Percentiles rank a stretch among this genome's conserved stretches.
phyloP scores from a whole-genome alignment of 176 grass and related monocot species.

The Miscanthus lutarioriparius region DNA sequence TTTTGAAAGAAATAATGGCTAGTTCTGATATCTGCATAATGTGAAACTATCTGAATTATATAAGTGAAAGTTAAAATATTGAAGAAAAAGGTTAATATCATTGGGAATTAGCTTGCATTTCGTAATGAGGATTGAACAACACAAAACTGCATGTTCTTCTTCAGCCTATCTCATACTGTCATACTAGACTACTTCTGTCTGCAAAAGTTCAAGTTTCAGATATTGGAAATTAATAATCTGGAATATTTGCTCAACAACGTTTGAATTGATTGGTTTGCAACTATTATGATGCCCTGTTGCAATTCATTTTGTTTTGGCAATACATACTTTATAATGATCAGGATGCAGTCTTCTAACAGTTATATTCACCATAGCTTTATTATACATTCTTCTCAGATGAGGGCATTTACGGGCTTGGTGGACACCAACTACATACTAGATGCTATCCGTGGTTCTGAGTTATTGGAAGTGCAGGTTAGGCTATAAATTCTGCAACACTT shows the following conservation, averaged over 20 bases:
- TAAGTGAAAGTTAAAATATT: background rate
- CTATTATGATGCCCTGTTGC: background rate
- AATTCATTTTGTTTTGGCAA: conserved; percentile 2
- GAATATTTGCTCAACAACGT: background rate
- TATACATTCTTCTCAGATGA: conserved; percentile 31
- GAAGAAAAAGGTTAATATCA: background rate
- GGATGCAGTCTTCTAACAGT: background rate
- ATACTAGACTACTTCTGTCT: background rate
- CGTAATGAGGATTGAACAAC: background rate
- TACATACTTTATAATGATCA: background rate
- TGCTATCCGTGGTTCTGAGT: conserved; percentile 52
- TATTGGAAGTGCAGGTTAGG: conserved; percentile 78
- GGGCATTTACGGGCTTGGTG: conserved; percentile 35
- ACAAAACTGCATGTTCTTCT: background rate
- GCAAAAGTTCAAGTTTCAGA: background rate
- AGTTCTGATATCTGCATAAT: background rate
- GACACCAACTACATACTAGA: conserved; percentile 62
- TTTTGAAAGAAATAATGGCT: background rate
- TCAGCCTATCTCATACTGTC: background rate
- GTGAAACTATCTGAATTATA: background rate
- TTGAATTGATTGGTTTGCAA: background rate
- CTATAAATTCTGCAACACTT: background rate
- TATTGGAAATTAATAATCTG: background rate
- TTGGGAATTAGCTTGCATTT: conserved; percentile 1
- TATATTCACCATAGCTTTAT: conserved; percentile 1